Percentiles rank a stretch among this genome's conserved stretches.
Conservation (phyloP, 257 asterid genomes). For the Nicotiana paniculata region DNA sequence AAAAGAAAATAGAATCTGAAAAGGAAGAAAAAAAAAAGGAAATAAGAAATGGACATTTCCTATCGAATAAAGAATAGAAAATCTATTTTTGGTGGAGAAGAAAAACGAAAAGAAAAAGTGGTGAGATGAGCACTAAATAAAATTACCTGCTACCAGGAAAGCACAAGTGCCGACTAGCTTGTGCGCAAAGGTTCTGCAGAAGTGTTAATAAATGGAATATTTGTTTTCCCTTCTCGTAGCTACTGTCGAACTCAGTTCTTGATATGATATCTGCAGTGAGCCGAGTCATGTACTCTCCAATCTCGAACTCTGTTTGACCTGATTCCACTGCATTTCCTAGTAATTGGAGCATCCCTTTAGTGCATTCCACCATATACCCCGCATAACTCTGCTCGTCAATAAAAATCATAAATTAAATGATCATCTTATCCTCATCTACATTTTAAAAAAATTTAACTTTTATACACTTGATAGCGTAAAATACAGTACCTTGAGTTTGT, state of each 20-base stretch:
- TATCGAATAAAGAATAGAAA: background rate
- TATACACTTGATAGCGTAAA: background rate
- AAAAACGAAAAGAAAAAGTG: background rate
- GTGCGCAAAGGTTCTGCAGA: constrained; percentile 59
- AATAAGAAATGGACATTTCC: background rate
- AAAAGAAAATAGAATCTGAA: background rate
- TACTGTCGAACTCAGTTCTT: constrained; percentile 67
- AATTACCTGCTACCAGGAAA: constrained; percentile 86
- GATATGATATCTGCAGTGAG: constrained; percentile 90
- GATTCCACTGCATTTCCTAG: constrained; percentile 25
- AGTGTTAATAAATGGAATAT: constrained; percentile 53
- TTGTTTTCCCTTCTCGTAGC: constrained; percentile 71
- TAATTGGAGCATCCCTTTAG: constrained; percentile 46
- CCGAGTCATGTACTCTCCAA: constrained; percentile 67
- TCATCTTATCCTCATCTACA: background rate
- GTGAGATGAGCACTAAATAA: background rate
- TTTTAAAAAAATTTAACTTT: background rate
- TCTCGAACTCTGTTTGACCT: constrained; percentile 62
- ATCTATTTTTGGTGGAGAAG: background rate
- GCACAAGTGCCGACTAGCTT: constrained; percentile 59
- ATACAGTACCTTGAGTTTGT: constrained; percentile 58
- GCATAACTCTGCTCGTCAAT: constrained; percentile 49
- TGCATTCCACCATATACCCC: constrained; percentile 80
- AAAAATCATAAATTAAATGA: background rate
- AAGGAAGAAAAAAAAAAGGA: background rate